phyloP scores from a whole-genome alignment of 192 early-diverging fungal species.

The Coemansia sp. region DNA sequence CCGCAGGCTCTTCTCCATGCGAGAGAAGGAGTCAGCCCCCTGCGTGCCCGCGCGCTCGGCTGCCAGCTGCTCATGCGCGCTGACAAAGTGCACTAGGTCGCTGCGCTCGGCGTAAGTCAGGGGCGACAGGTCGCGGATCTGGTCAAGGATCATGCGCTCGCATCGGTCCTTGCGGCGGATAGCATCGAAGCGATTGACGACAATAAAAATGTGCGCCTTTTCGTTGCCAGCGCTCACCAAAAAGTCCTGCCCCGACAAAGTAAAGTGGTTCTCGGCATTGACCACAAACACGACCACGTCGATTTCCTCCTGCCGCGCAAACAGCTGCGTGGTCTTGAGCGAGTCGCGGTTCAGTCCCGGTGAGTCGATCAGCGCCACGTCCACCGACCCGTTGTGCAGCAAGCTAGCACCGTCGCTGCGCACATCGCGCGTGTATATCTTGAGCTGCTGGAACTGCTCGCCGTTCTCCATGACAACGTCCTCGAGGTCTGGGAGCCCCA shows the following conservation, averaged over 20 bases:
- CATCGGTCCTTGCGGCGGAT: constrained; percentile 95
- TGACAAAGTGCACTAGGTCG: constrained; percentile 97
- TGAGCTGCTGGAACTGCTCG: constrained; percentile 81
- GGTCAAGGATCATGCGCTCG: constrained; percentile 91
- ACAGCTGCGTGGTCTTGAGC: constrained; percentile 94
- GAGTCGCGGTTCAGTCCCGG: constrained; percentile 98
- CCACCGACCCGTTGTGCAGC: constrained; percentile 94
- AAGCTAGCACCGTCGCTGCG: constrained; percentile 65
- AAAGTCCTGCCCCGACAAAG: constrained; percentile 96
- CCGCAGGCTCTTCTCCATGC: constrained; percentile 84
- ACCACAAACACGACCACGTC: constrained; percentile 99
- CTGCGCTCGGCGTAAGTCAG: constrained; percentile 86
- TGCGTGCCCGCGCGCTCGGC: constrained; percentile 34
- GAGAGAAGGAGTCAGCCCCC: constrained; percentile 66
- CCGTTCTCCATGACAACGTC: constrained; percentile 84
- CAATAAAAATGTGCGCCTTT: constrained; percentile 98
- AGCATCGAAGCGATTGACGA: constrained; percentile 96
- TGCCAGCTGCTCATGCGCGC: constrained; percentile 60
- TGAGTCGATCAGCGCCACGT: constrained; percentile 97
- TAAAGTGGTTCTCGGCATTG: constrained; percentile 99
- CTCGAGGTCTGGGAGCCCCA: constrained; percentile 75
- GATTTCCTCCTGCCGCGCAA: constrained; percentile 98
- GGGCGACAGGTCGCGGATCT: constrained; percentile 94
- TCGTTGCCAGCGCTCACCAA: constrained; percentile 96
- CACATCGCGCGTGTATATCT: constrained; percentile 77